These are phyloP conservation scores for Fusarium chaquense DNA, from an alignment of 2,329 filamentous ascomycete species.

Conservation along the genomic window DNA sequence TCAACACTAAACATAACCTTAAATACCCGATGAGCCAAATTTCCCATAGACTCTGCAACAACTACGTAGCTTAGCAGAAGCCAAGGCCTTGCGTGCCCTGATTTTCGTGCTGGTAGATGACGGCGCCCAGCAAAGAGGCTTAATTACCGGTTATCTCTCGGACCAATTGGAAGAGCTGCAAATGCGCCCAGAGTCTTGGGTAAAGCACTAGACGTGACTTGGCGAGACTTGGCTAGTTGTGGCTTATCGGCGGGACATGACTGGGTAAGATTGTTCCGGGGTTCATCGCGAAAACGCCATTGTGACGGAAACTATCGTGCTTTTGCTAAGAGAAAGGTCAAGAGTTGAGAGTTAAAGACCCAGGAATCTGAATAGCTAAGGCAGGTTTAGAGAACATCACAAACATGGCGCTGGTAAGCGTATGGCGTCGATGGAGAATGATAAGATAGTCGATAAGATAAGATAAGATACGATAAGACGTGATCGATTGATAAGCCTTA, in stretches of 20 bases:
- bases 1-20: slow-evolving; percentile 17
- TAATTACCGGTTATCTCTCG: background rate
- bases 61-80: background rate
- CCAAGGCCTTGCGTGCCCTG: slow-evolving; percentile 16
- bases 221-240: slow-evolving; percentile 15
- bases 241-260: background rate
- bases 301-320: background rate
- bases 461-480: background rate
- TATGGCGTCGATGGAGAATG: background rate
- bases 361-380: background rate
- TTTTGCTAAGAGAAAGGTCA: background rate
- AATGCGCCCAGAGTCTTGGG: slow-evolving; percentile 7
- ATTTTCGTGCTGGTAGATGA: slow-evolving; percentile 12
- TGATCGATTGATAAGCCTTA: background rate
- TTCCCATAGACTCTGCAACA: background rate
- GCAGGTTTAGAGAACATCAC: background rate
- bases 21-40: background rate
- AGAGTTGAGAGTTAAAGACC: background rate
- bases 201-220: slow-evolving; percentile 14
- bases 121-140: slow-evolving; percentile 30
- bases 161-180: slow-evolving; percentile 1
- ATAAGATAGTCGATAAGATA: background rate
- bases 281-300: too few species aligned
- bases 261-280: background rate
- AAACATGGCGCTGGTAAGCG: background rate